These are phyloP conservation scores for Phytomonas francai DNA, from an alignment of 208 protist genomes.

Conservation along the genomic window DNA sequence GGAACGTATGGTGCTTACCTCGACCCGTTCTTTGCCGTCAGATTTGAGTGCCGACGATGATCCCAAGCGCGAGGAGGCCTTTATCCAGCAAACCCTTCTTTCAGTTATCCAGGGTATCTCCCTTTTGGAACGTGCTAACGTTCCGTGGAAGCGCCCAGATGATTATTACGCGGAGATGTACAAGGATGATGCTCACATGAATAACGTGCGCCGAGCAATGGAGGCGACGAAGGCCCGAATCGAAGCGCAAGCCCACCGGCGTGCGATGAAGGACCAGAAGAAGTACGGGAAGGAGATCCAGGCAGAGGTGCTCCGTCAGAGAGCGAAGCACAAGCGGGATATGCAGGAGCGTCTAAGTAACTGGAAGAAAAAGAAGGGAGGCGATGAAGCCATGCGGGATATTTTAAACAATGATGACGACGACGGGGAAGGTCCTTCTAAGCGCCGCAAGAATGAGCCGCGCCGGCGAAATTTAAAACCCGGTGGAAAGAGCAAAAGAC, in stretches of 20 bases:
- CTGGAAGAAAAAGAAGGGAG: constrained; percentile 81
- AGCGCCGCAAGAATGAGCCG: constrained; percentile 7
- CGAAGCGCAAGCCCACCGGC: constrained; percentile 73
- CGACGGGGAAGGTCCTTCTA: constrained; percentile 4
- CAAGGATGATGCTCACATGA: constrained; percentile 94
- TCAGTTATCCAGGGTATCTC: constrained; percentile 67
- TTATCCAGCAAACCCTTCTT: constrained; percentile 87
- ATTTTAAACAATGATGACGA: constrained; percentile 58
- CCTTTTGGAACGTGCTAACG: constrained; percentile 62
- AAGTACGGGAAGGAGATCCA: constrained; percentile 95
- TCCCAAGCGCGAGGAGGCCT: constrained; percentile 89
- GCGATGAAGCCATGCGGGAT: constrained; percentile 57
- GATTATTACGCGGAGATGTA: constrained; percentile 97
- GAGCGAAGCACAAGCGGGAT: constrained; percentile 91
- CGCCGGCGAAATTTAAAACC: constrained; percentile 48
- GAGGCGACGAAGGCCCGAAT: constrained; percentile 75
- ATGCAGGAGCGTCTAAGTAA: constrained; percentile 79
- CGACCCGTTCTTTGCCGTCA: constrained; percentile 61
- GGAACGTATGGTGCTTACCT: constrained; percentile 86
- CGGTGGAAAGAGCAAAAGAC: constrained; percentile 60
- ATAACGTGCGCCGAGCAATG: constrained; percentile 83
- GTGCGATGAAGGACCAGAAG: constrained; percentile 91
- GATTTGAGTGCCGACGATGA: constrained; percentile 87
- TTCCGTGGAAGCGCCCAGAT: constrained; percentile 82
- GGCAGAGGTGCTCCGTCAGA: constrained; percentile 89